Evolutionary conservation across 2,329 filamentous ascomycete species (phyloP).

Genomic region (Trichoderma asperellum): DNA sequence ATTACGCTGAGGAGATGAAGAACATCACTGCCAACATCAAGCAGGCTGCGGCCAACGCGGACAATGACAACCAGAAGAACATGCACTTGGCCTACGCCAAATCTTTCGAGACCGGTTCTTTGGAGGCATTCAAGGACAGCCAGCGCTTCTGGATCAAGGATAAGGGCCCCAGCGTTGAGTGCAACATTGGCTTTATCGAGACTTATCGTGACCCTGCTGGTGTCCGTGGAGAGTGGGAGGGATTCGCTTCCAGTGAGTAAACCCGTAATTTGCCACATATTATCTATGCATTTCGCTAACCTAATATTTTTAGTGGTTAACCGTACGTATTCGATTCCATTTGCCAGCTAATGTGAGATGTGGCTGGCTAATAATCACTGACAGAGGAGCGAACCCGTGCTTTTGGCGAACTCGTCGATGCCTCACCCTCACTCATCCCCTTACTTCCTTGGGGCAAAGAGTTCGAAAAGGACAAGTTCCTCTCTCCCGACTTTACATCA

Average conservation of each 20-base stretch:
- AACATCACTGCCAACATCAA: slow-evolving; percentile 68
- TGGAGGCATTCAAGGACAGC: slow-evolving; percentile 78
- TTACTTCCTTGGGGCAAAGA: slow-evolving; percentile 84
- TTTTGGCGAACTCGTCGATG: slow-evolving; percentile 82
- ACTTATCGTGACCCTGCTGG: slow-evolving; percentile 84
- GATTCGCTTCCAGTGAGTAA: slow-evolving; percentile 67
- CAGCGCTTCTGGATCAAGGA: slow-evolving; percentile 83
- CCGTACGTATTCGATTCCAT: slow-evolving; percentile 40
- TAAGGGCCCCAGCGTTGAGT: slow-evolving; percentile 78
- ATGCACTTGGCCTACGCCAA: slow-evolving; percentile 76
- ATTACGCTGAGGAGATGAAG: slow-evolving; percentile 72
- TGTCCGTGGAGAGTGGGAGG: slow-evolving; percentile 82
- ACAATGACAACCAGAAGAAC: slow-evolving; percentile 73
- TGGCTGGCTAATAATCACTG: not conserved
- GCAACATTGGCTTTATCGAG: slow-evolving; percentile 83
- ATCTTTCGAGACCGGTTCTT: slow-evolving; percentile 74
- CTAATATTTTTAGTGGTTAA: slow-evolving; percentile 64
- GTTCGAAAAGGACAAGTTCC: slow-evolving; percentile 96
- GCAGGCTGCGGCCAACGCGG: slow-evolving; percentile 68
- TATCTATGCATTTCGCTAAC: slow-evolving; percentile 31
- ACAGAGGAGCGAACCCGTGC: slow-evolving; percentile 79
- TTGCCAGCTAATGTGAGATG: not conserved
- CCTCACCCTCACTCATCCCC: slow-evolving; percentile 81
- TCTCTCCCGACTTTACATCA: slow-evolving; percentile 94
- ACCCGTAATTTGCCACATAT: not conserved